Conservation (phyloP, 75 land plant species). For the Picea sitchensis region DNA sequence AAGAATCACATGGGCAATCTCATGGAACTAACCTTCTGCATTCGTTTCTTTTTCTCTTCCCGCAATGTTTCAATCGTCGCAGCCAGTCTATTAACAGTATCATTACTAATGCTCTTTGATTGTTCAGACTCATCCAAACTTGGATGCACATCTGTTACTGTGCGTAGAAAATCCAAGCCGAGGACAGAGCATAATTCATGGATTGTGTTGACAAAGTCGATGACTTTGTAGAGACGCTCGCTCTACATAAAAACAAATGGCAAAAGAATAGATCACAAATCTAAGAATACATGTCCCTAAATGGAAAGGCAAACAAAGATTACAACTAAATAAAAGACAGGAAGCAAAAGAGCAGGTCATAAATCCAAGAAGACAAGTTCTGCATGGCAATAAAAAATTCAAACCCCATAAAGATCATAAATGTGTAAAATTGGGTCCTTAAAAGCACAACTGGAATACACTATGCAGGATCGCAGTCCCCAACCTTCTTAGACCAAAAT, state of each 20-base stretch:
- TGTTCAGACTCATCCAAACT: conserved; percentile 51
- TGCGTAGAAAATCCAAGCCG: conserved; percentile 58
- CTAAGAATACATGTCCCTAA: too few species aligned
- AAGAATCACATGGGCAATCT: neutral
- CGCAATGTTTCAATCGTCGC: conserved; percentile 38
- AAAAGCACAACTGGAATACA: too few species aligned
- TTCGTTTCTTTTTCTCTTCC: conserved; percentile 55
- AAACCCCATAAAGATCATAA: too few species aligned
- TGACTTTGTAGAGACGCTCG: conserved; percentile 61
- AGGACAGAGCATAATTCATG: conserved; percentile 59
- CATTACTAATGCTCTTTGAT: conserved; percentile 61
- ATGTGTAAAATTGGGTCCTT: too few species aligned
- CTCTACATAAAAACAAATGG: conserved; percentile 30
- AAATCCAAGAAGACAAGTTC: too few species aligned
- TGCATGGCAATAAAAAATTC: too few species aligned
- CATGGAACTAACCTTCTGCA: conserved; percentile 51
- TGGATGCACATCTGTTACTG: conserved; percentile 72
- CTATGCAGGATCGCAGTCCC: too few species aligned
- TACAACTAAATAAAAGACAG: too few species aligned
- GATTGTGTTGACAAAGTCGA: conserved; percentile 40
- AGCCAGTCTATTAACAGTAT: conserved; percentile 51
- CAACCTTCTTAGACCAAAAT: too few species aligned
- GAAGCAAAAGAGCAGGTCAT: too few species aligned
- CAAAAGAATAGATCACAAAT: too few species aligned
- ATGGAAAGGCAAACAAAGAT: too few species aligned